Conservation (phyloP, 1,284 basidiomycete species). For the Cryptococcus sp. region DNA sequence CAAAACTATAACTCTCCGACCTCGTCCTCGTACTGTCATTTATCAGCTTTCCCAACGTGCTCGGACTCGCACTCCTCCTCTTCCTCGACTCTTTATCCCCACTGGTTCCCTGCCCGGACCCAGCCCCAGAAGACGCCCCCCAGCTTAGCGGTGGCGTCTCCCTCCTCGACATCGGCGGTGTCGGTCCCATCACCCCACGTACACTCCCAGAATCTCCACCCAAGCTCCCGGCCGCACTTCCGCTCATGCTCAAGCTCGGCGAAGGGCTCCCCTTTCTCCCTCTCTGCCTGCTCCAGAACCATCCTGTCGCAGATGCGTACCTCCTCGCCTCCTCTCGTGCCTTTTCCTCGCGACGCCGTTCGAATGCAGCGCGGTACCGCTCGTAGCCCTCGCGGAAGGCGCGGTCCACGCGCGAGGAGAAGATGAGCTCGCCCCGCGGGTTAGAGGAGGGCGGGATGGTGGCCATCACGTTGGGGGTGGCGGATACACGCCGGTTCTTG, state of each 20-base stretch:
- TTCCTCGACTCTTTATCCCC: conserved; percentile 2
- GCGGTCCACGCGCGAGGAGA: conserved; percentile 80
- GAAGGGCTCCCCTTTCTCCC: neutral
- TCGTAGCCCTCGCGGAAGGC: conserved; percentile 88
- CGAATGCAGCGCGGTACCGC: conserved; percentile 86
- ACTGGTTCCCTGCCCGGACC: conserved; percentile 6
- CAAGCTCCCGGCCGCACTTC: conserved; percentile 2
- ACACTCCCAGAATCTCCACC: neutral
- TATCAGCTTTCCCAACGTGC: neutral
- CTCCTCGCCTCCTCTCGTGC: conserved; percentile 32
- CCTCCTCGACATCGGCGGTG: conserved; percentile 23
- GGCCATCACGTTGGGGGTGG: conserved; percentile 57
- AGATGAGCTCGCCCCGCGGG: conserved; percentile 93
- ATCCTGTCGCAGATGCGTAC: conserved; percentile 7
- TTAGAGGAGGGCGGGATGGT: conserved; percentile 84
- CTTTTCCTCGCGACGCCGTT: conserved; percentile 69
- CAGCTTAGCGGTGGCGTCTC: conserved; percentile 21
- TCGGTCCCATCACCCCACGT: conserved; percentile 10
- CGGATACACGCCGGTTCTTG: conserved; percentile 5
- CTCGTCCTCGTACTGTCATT: conserved; percentile 15
- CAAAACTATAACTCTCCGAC: conserved; percentile 32
- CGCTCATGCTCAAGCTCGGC: neutral
- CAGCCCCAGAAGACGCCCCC: neutral
- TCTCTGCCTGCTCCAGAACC: neutral
- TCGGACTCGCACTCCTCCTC: neutral